Conservation (phyloP, 805 yeast genomes). For the Zygosaccharomyces pseudorouxii region DNA sequence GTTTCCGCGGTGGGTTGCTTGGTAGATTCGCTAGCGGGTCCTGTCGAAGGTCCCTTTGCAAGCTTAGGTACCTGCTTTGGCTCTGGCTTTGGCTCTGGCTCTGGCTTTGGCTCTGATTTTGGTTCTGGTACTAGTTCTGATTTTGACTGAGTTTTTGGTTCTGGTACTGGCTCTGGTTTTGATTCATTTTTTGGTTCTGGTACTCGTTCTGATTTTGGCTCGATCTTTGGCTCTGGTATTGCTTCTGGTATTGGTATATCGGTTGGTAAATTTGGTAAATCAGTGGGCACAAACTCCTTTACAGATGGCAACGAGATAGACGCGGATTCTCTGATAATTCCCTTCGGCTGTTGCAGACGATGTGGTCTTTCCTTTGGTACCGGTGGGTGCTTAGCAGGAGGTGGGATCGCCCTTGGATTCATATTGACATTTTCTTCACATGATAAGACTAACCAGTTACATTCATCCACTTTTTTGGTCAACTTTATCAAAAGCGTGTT, state of each 20-base stretch:
- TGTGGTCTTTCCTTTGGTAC: conserved; percentile 2
- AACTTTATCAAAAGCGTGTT: conserved; percentile 37
- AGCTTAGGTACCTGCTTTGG: too few species aligned
- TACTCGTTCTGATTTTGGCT: too few species aligned
- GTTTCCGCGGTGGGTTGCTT: neutral
- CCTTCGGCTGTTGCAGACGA: conserved; percentile 1
- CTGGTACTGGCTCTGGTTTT: too few species aligned
- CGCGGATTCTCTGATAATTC: conserved; percentile 3
- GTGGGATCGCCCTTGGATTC: conserved; percentile 8
- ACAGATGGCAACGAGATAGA: neutral
- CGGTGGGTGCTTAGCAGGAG: conserved; percentile 2
- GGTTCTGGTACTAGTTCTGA: too few species aligned
- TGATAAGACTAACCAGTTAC: conserved; percentile 38
- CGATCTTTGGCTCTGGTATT: too few species aligned
- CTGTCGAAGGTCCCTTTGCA: too few species aligned
- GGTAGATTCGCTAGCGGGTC: too few species aligned
- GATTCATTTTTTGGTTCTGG: too few species aligned
- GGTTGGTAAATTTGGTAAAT: neutral
- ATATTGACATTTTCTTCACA: conserved; percentile 32
- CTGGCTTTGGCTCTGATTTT: too few species aligned
- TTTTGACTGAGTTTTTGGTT: too few species aligned
- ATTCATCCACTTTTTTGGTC: conserved; percentile 37
- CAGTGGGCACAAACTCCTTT: neutral
- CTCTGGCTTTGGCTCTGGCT: too few species aligned
- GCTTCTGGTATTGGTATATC: neutral